Percentiles rank a stretch among this genome's conserved stretches.
These are phyloP conservation scores for Butyriboletus loyo DNA, from an alignment of 768 basidiomycete species.

Conservation along the genomic window DNA sequence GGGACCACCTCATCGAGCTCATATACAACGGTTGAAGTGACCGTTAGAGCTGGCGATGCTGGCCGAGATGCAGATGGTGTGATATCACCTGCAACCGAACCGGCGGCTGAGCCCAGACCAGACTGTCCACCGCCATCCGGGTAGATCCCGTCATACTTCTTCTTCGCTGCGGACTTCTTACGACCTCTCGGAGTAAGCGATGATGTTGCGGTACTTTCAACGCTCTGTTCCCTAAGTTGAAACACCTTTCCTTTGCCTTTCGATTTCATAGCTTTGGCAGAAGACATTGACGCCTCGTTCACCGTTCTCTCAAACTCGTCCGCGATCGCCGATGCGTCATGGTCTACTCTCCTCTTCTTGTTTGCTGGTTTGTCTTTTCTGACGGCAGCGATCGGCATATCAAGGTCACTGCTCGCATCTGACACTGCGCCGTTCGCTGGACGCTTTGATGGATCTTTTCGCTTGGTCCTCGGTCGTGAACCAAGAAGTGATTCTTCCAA, in stretches of 20 bases:
- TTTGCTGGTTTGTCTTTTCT: conserved; percentile 42
- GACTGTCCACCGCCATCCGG: conserved; percentile 49
- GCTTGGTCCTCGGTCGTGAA: conserved; percentile 34
- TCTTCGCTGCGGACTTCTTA: conserved; percentile 55
- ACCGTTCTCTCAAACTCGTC: conserved; percentile 50
- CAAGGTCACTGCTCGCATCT: conserved; percentile 58
- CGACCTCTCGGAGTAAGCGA: conserved; percentile 46
- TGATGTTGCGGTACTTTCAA: conserved; percentile 50
- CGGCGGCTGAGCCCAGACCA: conserved; percentile 47
- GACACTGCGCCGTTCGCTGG: conserved; percentile 47
- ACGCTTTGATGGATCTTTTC: conserved; percentile 49
- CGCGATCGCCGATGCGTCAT: conserved; percentile 33
- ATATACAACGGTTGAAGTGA: conserved; percentile 59
- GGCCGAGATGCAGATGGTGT: conserved; percentile 72
- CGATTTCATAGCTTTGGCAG: conserved; percentile 33
- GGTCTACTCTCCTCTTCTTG: conserved; percentile 66
- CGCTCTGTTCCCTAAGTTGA: conserved; percentile 50
- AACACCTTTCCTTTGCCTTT: conserved; percentile 54
- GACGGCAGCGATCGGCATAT: conserved; percentile 36
- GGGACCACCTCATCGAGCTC: conserved; percentile 70
- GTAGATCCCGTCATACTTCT: conserved; percentile 51
- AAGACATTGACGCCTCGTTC: conserved; percentile 37
- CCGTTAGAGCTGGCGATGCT: conserved; percentile 56
- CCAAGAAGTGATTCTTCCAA: conserved; percentile 56
- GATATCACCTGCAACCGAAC: conserved; percentile 60